Percentiles rank a stretch among this genome's conserved stretches.
These are phyloP conservation scores for Lachnellula hyalina DNA, from an alignment of 2,329 filamentous ascomycete genomes.

Conservation along the genomic window DNA sequence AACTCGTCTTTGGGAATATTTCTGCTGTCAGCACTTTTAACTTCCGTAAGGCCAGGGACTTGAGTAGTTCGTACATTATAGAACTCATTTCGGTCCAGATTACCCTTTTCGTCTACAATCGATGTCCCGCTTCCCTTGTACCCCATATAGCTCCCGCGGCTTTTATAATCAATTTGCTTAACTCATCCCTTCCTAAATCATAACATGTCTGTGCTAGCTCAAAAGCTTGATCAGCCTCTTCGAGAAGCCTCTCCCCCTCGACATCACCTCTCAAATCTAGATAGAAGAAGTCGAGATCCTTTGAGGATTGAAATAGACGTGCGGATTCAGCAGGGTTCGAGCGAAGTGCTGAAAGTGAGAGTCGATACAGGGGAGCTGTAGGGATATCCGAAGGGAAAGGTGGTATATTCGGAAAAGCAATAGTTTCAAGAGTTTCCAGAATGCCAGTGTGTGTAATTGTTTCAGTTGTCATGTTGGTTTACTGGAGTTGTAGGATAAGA, in stretches of 20 bases:
- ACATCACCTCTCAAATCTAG: constrained; percentile 19
- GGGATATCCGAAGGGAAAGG: constrained; percentile 15
- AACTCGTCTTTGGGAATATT: constrained; percentile 28
- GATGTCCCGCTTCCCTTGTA: constrained; percentile 24
- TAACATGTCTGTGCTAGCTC: constrained; percentile 18
- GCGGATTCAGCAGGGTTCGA: constrained; percentile 6
- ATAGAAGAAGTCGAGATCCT: constrained; percentile 27
- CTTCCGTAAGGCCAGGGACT: neutral
- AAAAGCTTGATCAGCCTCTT: constrained; percentile 19
- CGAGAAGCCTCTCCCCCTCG: constrained; percentile 19
- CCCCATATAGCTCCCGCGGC: constrained; percentile 20
- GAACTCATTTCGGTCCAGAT: constrained; percentile 26
- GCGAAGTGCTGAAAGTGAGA: neutral
- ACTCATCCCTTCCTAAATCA: constrained; percentile 44
- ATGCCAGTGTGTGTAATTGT: constrained; percentile 2
- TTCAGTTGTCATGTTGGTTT: constrained; percentile 8
- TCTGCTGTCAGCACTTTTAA: neutral
- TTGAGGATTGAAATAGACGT: constrained; percentile 18
- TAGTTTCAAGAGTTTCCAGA: neutral
- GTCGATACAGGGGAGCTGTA: neutral
- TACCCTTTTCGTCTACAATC: constrained; percentile 23
- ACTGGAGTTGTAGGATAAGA: neutral
- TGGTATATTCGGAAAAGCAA: constrained; percentile 11
- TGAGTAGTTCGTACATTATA: constrained; percentile 21
- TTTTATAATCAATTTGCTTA: constrained; percentile 46